Percentiles rank a stretch among this genome's conserved stretches.
phyloP scores from a whole-genome alignment of 1,284 basidiomycete species.

The Naganishia cerealis region DNA sequence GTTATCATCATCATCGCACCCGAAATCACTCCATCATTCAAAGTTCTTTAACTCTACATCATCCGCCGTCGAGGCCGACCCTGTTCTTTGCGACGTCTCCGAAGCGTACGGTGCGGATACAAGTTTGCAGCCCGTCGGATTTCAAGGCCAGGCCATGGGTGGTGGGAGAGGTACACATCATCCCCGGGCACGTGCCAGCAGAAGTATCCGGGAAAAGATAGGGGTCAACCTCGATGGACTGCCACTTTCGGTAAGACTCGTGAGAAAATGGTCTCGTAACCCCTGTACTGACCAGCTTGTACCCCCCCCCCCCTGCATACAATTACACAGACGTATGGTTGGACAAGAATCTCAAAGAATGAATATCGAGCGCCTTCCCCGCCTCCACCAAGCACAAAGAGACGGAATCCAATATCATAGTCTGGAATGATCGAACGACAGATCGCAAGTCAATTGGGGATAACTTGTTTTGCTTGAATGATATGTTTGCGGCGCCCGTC shows the following conservation, averaged over 20 bases:
- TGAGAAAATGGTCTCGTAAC: too few relatives aligned
- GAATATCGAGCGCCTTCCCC: slow-evolving; percentile 24
- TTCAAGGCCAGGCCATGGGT: slow-evolving; percentile 29
- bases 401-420: not conserved
- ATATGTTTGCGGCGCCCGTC: too few relatives aligned
- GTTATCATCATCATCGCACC: not conserved
- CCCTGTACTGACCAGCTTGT: not conserved
- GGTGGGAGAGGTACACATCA: not conserved
- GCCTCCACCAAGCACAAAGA: slow-evolving; percentile 20
- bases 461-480: too few relatives aligned
- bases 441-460: too few relatives aligned
- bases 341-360: slow-evolving; percentile 20
- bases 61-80: slow-evolving; percentile 30
- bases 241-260: too few relatives aligned
- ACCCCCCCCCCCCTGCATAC: not conserved
- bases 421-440: not conserved
- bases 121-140: slow-evolving; percentile 44
- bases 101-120: slow-evolving; percentile 48
- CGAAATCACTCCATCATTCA: not conserved
- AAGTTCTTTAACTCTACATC: not conserved
- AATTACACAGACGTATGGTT: slow-evolving; percentile 20
- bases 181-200: too few relatives aligned
- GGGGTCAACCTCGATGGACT: too few relatives aligned
- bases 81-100: slow-evolving; percentile 45
- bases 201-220: too few relatives aligned